These are phyloP conservation scores for Apium graveolens DNA, from an alignment of 129 eudicot species.

Conservation along the genomic window DNA sequence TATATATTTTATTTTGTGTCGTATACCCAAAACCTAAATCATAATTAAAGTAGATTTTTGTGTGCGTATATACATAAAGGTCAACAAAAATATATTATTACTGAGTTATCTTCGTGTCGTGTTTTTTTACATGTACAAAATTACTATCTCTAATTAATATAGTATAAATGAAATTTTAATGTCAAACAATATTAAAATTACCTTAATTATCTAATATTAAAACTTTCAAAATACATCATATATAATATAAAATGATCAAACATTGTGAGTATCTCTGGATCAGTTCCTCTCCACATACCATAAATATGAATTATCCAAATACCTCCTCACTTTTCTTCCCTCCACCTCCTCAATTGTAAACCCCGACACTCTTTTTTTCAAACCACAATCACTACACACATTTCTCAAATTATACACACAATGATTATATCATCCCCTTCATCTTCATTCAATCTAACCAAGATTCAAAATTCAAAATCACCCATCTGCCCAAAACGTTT, in stretches of 20 bases:
- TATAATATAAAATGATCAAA: background rate
- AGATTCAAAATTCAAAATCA: slow-evolving; percentile 24
- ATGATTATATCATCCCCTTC: slow-evolving; percentile 46
- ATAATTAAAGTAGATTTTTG: too few species aligned
- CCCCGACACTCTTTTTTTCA: slow-evolving; percentile 1
- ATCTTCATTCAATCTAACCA: slow-evolving; percentile 20
- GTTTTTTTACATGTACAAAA: too few species aligned
- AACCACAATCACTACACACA: slow-evolving; percentile 11
- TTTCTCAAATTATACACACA: slow-evolving; percentile 20
- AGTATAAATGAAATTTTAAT: too few species aligned
- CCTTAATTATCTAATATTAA: too few species aligned
- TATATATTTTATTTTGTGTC: too few species aligned
- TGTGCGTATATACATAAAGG: too few species aligned
- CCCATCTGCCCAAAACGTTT: slow-evolving; percentile 24
- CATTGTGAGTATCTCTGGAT: slow-evolving; percentile 3
- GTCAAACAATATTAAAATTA: too few species aligned
- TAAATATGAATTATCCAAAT: slow-evolving; percentile 40
- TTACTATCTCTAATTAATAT: too few species aligned
- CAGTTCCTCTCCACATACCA: slow-evolving; percentile 56
- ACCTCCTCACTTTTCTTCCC: slow-evolving; percentile 1
- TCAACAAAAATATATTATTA: too few species aligned
- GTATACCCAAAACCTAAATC: too few species aligned
- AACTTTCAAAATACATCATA: too few species aligned
- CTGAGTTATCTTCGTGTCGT: too few species aligned
- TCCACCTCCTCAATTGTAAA: slow-evolving; percentile 16